Conservation (phyloP, 257 asterid genomes). For the Pogostemon cablin region DNA sequence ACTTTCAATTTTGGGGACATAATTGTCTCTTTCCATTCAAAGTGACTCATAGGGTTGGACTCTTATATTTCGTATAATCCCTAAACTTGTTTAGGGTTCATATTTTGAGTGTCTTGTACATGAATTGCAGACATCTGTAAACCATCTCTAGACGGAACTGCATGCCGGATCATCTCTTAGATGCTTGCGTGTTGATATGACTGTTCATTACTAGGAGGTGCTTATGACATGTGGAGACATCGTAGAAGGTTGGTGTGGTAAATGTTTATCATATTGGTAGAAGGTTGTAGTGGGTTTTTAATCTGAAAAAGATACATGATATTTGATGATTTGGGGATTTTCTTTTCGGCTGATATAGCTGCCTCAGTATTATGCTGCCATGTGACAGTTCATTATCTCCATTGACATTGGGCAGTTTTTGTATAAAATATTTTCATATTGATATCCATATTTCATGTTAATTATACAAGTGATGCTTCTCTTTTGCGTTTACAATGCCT, state of each 20-base stretch:
- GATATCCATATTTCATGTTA: too few relatives aligned
- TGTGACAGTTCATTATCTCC: neutral
- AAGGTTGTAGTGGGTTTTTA: slow-evolving; percentile 29
- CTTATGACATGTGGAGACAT: slow-evolving; percentile 48
- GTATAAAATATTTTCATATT: too few relatives aligned
- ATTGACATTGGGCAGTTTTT: neutral
- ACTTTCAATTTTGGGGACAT: neutral
- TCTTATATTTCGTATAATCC: slow-evolving; percentile 32
- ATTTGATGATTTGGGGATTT: slow-evolving; percentile 26
- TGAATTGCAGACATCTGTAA: slow-evolving; percentile 60
- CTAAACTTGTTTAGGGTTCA: slow-evolving; percentile 51
- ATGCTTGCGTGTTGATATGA: slow-evolving; percentile 56
- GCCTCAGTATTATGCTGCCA: slow-evolving; percentile 25
- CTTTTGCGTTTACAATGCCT: slow-evolving; percentile 6
- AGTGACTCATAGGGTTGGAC: slow-evolving; percentile 13
- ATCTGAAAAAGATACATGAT: neutral
- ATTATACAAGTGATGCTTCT: neutral
- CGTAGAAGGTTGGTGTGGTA: slow-evolving; percentile 55
- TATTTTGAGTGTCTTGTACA: slow-evolving; percentile 54
- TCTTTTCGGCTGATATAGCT: slow-evolving; percentile 13
- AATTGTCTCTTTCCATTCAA: slow-evolving; percentile 14
- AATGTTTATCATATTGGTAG: slow-evolving; percentile 36
- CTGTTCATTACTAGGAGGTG: slow-evolving; percentile 60
- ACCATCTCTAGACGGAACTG: slow-evolving; percentile 51
- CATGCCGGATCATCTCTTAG: slow-evolving; percentile 53